Percentiles rank a stretch among this genome's conserved stretches.
Conservation (phyloP, 495 filamentous ascomycete species). For the Collariella sp. region DNA sequence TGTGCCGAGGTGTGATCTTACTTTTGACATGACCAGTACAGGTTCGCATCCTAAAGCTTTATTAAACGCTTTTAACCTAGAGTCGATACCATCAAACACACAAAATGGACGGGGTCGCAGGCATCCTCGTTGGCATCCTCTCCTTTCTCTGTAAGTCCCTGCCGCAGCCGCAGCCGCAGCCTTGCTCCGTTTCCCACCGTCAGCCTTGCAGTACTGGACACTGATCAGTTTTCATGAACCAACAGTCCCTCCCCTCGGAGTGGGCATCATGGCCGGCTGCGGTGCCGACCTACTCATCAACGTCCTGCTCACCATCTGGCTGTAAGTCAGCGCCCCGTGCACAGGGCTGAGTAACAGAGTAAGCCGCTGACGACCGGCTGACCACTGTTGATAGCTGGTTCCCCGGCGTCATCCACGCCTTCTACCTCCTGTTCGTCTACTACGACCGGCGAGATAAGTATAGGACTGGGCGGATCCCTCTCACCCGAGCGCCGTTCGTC, state of each 20-base stretch:
- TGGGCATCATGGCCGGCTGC: slow-evolving; percentile 41
- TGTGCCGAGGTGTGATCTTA: not conserved
- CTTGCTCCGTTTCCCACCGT: not conserved
- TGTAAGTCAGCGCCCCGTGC: slow-evolving; percentile 24
- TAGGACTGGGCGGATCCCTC: slow-evolving; percentile 39
- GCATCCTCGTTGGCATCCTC: slow-evolving; percentile 49
- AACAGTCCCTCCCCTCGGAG: slow-evolving; percentile 37
- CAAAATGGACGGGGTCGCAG: slow-evolving; percentile 46
- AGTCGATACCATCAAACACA: not conserved
- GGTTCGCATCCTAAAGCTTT: not conserved
- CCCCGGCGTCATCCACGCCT: slow-evolving; percentile 80
- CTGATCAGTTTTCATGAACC: slow-evolving; percentile 1
- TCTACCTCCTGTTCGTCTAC: slow-evolving; percentile 86
- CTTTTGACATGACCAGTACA: not conserved
- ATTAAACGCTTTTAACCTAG: not conserved
- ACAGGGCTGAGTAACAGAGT: not conserved
- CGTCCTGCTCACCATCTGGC: slow-evolving; percentile 66
- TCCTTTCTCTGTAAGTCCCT: slow-evolving; percentile 45
- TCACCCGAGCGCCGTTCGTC: slow-evolving; percentile 56
- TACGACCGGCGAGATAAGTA: slow-evolving; percentile 59
- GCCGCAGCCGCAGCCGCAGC: not conserved
- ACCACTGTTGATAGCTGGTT: no score
- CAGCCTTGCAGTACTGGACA: no score
- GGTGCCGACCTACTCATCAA: slow-evolving; percentile 83
- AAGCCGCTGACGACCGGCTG: no score